Conservation (phyloP, 305 asterid species). For the Nicotiana rustica region DNA sequence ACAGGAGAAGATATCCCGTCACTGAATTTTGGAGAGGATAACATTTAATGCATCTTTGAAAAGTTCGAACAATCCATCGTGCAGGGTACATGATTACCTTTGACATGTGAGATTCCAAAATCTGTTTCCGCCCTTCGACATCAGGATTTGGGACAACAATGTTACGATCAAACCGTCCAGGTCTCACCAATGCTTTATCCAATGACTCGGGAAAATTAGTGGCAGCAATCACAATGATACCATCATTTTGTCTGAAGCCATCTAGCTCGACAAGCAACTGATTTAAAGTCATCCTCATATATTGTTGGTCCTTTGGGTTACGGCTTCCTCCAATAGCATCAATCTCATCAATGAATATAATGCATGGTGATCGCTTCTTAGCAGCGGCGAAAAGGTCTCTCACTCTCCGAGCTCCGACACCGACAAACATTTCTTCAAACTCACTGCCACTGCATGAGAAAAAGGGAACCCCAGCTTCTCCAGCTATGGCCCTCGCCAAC, state of each 20-base stretch:
- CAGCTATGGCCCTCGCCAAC: slow-evolving; percentile 97
- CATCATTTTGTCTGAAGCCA: slow-evolving; percentile 97
- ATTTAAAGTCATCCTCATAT: slow-evolving; percentile 94
- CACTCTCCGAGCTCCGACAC: slow-evolving; percentile 94
- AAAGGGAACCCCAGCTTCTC: slow-evolving; percentile 95
- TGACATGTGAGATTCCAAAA: slow-evolving; percentile 90
- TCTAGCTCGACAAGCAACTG: slow-evolving; percentile 96
- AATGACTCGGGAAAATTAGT: slow-evolving; percentile 93
- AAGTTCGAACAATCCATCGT: background rate
- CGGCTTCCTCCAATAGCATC: slow-evolving; percentile 99
- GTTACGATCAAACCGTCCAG: slow-evolving; percentile 93
- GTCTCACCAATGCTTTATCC: slow-evolving; percentile 96
- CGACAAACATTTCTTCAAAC: slow-evolving; percentile 96
- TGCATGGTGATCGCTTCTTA: slow-evolving; percentile 94
- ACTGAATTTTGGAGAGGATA: slow-evolving; percentile 21
- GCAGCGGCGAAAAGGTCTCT: slow-evolving; percentile 94
- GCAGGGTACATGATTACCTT: slow-evolving; percentile 58
- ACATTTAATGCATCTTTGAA: slow-evolving; percentile 5
- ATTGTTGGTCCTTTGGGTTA: slow-evolving; percentile 92
- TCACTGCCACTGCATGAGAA: slow-evolving; percentile 96
- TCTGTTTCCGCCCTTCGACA: slow-evolving; percentile 95
- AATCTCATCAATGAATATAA: slow-evolving; percentile 92
- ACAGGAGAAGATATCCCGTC: background rate
- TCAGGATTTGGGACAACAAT: slow-evolving; percentile 97
- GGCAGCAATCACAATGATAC: slow-evolving; percentile 94